A percentile compares a stretch with the other conserved stretches of the same genome.
Conservation (phyloP, 2,329 filamentous ascomycete genomes). For the Exophiala mesophila region DNA sequence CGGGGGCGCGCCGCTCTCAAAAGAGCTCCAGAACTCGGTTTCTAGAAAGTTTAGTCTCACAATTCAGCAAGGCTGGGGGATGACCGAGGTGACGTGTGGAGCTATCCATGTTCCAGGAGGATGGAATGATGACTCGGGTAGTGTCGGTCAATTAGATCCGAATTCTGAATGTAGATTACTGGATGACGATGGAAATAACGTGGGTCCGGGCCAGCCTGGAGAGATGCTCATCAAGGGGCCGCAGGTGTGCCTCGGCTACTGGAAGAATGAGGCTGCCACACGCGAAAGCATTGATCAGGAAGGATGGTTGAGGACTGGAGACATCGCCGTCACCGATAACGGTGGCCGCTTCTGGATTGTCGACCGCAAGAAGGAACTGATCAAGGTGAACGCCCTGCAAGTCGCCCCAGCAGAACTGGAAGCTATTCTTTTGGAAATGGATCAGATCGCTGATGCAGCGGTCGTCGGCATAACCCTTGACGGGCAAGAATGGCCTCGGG, state of each 20-base stretch:
- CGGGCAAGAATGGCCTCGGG: constrained; percentile 32
- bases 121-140: constrained; percentile 40
- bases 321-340: constrained; percentile 67
- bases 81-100: constrained; percentile 51
- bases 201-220: constrained; percentile 42
- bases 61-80: constrained; percentile 55
- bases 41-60: constrained; percentile 39
- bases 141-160: constrained; percentile 51
- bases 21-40: constrained; percentile 44
- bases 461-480: constrained; percentile 41
- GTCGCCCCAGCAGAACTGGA: constrained; percentile 47
- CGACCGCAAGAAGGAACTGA: constrained; percentile 62
- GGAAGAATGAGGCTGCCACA: constrained; percentile 34
- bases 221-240: constrained; percentile 41
- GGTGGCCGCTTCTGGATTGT: constrained; percentile 79
- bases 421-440: constrained; percentile 40
- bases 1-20: constrained; percentile 51
- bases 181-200: constrained; percentile 50
- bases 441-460: constrained; percentile 41
- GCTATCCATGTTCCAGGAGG: constrained; percentile 42
- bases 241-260: constrained; percentile 37
- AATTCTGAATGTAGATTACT: constrained; percentile 53
- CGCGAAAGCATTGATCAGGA: constrained; percentile 53
- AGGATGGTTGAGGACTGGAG: constrained; percentile 76
- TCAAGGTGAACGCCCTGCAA: constrained; percentile 56